These are phyloP conservation scores for Neurospora sp. DNA, from an alignment of 495 filamentous ascomycete species.

Conservation along the genomic window DNA sequence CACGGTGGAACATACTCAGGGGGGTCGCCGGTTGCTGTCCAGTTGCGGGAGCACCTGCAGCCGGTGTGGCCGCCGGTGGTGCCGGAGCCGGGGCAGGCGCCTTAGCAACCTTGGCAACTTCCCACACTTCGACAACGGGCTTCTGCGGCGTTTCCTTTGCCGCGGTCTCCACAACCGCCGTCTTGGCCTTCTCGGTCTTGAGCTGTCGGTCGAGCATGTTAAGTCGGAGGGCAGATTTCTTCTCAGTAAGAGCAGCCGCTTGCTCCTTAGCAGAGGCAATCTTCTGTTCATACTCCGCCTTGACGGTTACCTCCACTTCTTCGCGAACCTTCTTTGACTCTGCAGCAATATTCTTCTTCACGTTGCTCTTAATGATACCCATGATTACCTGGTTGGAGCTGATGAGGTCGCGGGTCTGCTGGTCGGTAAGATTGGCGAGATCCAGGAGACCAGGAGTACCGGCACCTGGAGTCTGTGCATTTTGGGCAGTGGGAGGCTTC, in stretches of 20 bases:
- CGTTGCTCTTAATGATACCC: conserved; percentile 56
- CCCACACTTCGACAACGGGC: conserved; percentile 78
- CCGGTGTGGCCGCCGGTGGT: conserved; percentile 21
- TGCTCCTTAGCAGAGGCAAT: conserved; percentile 40
- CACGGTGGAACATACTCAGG: not conserved
- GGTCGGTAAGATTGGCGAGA: conserved; percentile 39
- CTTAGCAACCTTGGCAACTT: conserved; percentile 61
- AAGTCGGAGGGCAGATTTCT: conserved; percentile 58
- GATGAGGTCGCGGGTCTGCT: conserved; percentile 55
- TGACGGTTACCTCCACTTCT: conserved; percentile 32
- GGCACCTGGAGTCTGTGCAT: conserved; percentile 22
- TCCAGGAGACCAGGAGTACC: conserved; percentile 29
- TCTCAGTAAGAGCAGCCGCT: conserved; percentile 45
- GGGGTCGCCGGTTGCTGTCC: not conserved
- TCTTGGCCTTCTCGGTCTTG: conserved; percentile 54
- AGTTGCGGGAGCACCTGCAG: conserved; percentile 14
- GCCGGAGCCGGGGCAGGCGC: conserved; percentile 37
- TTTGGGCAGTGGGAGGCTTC: conserved; percentile 15
- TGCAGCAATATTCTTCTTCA: conserved; percentile 46
- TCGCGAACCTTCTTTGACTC: conserved; percentile 50
- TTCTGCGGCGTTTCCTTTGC: conserved; percentile 73
- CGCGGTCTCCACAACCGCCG: conserved; percentile 68
- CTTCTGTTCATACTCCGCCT: conserved; percentile 40
- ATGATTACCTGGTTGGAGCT: conserved; percentile 53
- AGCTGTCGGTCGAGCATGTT: conserved; percentile 71